Evolutionary conservation across 2,329 filamentous ascomycete genomes (phyloP).

Genomic region (Hortaea werneckii): DNA sequence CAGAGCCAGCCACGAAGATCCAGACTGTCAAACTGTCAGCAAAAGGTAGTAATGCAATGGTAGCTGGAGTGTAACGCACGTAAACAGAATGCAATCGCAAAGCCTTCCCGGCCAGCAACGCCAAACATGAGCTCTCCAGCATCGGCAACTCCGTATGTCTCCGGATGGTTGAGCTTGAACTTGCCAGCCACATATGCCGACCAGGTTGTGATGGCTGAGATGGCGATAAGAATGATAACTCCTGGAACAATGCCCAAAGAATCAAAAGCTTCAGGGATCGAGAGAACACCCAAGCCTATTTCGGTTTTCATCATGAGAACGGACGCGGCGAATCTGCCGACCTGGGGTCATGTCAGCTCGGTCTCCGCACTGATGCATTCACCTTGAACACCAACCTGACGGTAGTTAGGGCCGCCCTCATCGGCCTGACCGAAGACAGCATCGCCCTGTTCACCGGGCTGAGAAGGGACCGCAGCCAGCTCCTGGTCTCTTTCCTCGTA

Average conservation of each 20-base stretch:
- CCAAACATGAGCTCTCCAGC: slow-evolving; percentile 46
- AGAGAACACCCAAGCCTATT: neutral
- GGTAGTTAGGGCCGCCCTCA: slow-evolving; percentile 1
- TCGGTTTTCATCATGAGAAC: neutral
- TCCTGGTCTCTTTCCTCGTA: no score
- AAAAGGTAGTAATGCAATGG: no score
- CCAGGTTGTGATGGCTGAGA: slow-evolving; percentile 37
- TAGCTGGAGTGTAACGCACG: no score
- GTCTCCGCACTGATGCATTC: no score
- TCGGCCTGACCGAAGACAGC: neutral
- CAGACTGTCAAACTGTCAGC: neutral
- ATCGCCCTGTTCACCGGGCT: neutral
- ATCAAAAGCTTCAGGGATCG: neutral
- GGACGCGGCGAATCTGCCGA: neutral
- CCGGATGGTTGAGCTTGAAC: slow-evolving; percentile 45
- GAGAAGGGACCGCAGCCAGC: no score
- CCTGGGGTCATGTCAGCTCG: neutral
- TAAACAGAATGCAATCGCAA: no score
- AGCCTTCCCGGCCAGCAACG: slow-evolving; percentile 27
- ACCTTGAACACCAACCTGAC: neutral
- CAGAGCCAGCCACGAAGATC: neutral
- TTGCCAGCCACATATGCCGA: slow-evolving; percentile 37
- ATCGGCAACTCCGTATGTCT: slow-evolving; percentile 48
- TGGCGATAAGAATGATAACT: slow-evolving; percentile 29
- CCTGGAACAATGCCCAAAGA: slow-evolving; percentile 16